Evolutionary conservation across 2,329 filamentous ascomycete species (phyloP).

Genomic region (Beauveria sp.): DNA sequence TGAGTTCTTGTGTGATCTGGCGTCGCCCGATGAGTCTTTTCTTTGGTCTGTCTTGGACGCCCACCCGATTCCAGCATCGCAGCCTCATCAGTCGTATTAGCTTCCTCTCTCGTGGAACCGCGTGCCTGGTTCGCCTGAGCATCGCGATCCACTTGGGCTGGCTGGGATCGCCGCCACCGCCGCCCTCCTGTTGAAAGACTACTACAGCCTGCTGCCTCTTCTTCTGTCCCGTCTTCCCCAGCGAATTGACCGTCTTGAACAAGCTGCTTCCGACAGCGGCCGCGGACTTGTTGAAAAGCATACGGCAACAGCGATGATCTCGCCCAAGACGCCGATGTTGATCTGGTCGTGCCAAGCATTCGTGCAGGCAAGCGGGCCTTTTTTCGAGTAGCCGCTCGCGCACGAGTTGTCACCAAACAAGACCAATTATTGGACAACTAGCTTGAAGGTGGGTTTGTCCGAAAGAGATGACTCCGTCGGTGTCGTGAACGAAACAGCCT

Average conservation of each 20-base stretch:
- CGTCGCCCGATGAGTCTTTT: slow-evolving; percentile 17
- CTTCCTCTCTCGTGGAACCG: slow-evolving; percentile 5
- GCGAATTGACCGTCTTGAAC: slow-evolving; percentile 86
- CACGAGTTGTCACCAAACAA: too few relatives aligned
- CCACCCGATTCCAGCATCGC: slow-evolving; percentile 67
- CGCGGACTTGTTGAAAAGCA: slow-evolving; percentile 72
- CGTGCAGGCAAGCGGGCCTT: too few relatives aligned
- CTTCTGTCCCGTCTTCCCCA: slow-evolving; percentile 94
- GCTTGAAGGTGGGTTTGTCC: too few relatives aligned
- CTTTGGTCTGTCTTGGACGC: slow-evolving; percentile 38
- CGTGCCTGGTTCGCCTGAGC: slow-evolving; percentile 36
- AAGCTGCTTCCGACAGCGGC: slow-evolving; percentile 75
- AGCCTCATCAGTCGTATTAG: slow-evolving; percentile 60
- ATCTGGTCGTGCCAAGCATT: too few relatives aligned
- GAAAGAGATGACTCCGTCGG: too few relatives aligned
- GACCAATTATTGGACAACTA: too few relatives aligned
- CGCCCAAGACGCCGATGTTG: too few relatives aligned
- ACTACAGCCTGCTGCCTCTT: slow-evolving; percentile 86
- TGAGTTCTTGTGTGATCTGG: slow-evolving; percentile 35
- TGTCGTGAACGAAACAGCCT: too few relatives aligned
- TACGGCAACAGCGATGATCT: too few relatives aligned
- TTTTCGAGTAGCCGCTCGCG: too few relatives aligned
- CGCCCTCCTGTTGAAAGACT: slow-evolving; percentile 60
- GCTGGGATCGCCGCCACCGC: slow-evolving; percentile 57
- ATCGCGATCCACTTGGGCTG: slow-evolving; percentile 94